A percentile compares a stretch with the other conserved stretches of the same genome.
phyloP scores from a whole-genome alignment of 768 basidiomycete species.

The Leccinellum albellum region DNA sequence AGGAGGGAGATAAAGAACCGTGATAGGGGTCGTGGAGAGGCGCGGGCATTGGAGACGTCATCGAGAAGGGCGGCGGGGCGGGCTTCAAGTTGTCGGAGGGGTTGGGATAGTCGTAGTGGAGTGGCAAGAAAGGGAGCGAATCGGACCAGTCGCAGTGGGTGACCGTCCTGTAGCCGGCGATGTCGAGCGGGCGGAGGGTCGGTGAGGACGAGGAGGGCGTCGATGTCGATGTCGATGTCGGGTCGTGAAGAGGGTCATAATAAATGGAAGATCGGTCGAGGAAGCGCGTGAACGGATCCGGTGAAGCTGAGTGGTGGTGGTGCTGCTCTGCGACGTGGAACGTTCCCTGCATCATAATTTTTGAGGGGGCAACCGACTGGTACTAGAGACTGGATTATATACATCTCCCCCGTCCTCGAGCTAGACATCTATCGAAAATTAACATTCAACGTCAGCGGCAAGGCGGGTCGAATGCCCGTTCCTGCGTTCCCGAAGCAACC shows the following conservation, averaged over 20 bases:
- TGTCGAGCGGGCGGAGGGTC: slow-evolving; percentile 16
- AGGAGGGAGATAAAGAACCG: background rate
- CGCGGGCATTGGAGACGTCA: background rate
- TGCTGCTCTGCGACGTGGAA: background rate
- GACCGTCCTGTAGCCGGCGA: slow-evolving; percentile 21
- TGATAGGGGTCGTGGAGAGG: slow-evolving; percentile 2
- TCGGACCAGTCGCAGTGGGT: slow-evolving; percentile 26
- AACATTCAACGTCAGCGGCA: slow-evolving; percentile 8
- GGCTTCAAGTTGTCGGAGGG: slow-evolving; percentile 10
- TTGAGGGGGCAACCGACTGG: background rate
- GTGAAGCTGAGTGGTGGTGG: slow-evolving; percentile 2
- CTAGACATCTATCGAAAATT: background rate
- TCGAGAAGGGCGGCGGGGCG: background rate
- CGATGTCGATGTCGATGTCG: background rate
- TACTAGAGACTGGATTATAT: background rate
- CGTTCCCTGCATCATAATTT: background rate
- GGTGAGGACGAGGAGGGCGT: background rate
- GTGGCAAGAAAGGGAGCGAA: slow-evolving; percentile 16
- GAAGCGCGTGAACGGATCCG: slow-evolving; percentile 28
- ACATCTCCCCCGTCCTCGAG: background rate
- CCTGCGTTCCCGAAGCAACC: slow-evolving; percentile 16
- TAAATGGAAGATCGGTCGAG: slow-evolving; percentile 27
- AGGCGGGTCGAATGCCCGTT: slow-evolving; percentile 8
- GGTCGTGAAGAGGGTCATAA: slow-evolving; percentile 5
- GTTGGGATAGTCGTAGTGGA: slow-evolving; percentile 15